These are phyloP conservation scores for Aspergillus affinis DNA, from an alignment of 495 filamentous ascomycete species.

Conservation along the genomic window DNA sequence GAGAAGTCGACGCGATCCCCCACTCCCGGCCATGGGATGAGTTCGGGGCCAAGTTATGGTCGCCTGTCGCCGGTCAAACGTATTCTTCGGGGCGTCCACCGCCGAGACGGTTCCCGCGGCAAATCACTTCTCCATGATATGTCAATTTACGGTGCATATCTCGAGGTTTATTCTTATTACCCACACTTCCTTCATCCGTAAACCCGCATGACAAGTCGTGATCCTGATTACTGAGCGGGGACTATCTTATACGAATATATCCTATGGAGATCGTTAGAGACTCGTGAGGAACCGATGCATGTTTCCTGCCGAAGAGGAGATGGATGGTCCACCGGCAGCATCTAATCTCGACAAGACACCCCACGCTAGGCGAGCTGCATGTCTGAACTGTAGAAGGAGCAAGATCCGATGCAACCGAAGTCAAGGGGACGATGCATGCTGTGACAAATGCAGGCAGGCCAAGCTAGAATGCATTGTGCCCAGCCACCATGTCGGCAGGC, in stretches of 20 bases:
- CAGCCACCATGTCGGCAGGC: constrained; percentile 66
- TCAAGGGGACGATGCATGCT: constrained; percentile 46
- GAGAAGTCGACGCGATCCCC: too few relatives aligned
- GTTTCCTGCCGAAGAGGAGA: constrained; percentile 6
- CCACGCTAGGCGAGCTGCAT: constrained; percentile 57
- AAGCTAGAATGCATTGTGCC: constrained; percentile 62
- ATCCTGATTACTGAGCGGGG: not conserved
- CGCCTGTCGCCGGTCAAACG: not conserved
- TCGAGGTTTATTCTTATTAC: not conserved
- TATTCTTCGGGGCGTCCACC: not conserved
- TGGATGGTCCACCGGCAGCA: constrained; percentile 11
- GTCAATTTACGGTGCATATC: too few relatives aligned
- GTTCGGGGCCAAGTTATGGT: too few relatives aligned
- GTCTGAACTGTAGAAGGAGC: constrained; percentile 65
- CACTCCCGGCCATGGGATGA: too few relatives aligned
- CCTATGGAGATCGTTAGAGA: not conserved
- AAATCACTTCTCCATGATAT: not conserved
- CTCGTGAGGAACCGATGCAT: constrained; percentile 1
- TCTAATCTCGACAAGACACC: constrained; percentile 8
- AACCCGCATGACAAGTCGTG: not conserved
- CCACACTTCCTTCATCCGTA: not conserved
- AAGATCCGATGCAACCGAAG: constrained; percentile 66
- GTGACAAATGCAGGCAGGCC: constrained; percentile 61
- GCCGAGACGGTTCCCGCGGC: not conserved
- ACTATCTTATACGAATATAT: not conserved